Base-by-base conservation (phyloP, 148 eudicot genomes). In the Cornus controversa region DNA sequence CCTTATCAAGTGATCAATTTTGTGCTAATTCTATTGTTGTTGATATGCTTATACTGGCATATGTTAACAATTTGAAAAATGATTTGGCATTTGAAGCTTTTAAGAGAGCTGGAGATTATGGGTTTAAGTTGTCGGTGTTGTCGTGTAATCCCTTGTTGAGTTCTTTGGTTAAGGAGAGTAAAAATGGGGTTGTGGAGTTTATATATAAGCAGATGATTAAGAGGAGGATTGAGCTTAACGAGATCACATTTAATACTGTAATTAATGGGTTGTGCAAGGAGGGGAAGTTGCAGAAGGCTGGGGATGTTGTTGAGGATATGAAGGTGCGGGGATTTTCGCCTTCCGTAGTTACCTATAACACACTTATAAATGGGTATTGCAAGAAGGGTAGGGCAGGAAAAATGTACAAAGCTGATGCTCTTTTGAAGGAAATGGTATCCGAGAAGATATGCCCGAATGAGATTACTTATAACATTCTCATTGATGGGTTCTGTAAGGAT, bases 401-500 rank as follows among this genome's bases (percentile, higher is more conserved):
- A 81, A 85, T 91, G 93, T 84, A 78, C 47, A 89, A 87, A 86
- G 94, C 91, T 18, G 93, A 93, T 77, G 83, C 82, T n/a, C 72
- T 93, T 54, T 69, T 93, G 78, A 93, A 85, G 80, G 93, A 93
- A 34, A 93, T 93, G 97, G 81, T 83, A 68, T 75, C 83, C 6
- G 75, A 73, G 77, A 83, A 83, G 20, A 76, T 93, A 10, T 74
- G 54, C 16, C 95, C 93, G 0, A 82, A 85, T 87, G 90, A 87
- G 66, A 80, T 87, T 50, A 91, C 97, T 10, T 91, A 80, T 70
- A 91, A 84, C 75, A 86, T 77, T 71, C 86, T 93, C 18, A 88
- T 93, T 47, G 79, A 90, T 54, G 97, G 95, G 65, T 90, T 85
- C 62, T 93, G 97, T 77, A 90, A 84, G 83, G 95, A 91, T 75